Base-by-base conservation (phyloP, 1,284 basidiomycete genomes). In the Wallemia ichthyophaga region DNA sequence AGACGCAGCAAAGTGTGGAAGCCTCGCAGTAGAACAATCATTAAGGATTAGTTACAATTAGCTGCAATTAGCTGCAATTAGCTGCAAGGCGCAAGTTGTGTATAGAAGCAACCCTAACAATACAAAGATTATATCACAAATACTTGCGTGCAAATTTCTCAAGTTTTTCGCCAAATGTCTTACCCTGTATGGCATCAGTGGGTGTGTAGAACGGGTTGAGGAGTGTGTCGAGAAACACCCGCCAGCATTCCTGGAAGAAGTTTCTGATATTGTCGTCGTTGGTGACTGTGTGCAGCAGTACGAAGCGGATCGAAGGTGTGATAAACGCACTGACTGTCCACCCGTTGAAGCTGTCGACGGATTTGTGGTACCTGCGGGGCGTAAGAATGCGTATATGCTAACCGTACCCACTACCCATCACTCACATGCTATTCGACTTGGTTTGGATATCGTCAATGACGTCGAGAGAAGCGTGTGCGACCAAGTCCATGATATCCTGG, bases 281-380 rank as follows among this genome's bases (percentile, higher is more conserved):
- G 75, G 86, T 91, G 21, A 76, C 75, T 69, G 95, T 89, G 70
- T 94, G 91, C 61, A 95, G 72, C 61, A 95, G 72, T 59, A 95
- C 74, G 67, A 95, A 83, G 71, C 92, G 92, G 72, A 82, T 92
- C 63, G 83, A 84, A 1, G 87, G 81, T 0, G 89, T 92, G 19
- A 94, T 75, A 71, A 92, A 95, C 27, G 85, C 87, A 9, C 89
- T 94, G 23, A 94, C 80, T 1, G 79, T 88, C 89, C 91, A 95
- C 68, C 95, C 91, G 67, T 95, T 94, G 72, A 94, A 91, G 71
- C 82, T 85, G 75, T 95, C 89, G 60, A 94, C 80, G 23, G 79
- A 79, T 67, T 88, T 89, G 61, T 94, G 74, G 69, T 92, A 92
- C 81, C 89, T 94, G 61, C 9, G 19, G 11, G 21, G 25, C 54